Conservation (phyloP, 2,329 filamentous ascomycete species). For the Pseudogymnoascus sp. region DNA sequence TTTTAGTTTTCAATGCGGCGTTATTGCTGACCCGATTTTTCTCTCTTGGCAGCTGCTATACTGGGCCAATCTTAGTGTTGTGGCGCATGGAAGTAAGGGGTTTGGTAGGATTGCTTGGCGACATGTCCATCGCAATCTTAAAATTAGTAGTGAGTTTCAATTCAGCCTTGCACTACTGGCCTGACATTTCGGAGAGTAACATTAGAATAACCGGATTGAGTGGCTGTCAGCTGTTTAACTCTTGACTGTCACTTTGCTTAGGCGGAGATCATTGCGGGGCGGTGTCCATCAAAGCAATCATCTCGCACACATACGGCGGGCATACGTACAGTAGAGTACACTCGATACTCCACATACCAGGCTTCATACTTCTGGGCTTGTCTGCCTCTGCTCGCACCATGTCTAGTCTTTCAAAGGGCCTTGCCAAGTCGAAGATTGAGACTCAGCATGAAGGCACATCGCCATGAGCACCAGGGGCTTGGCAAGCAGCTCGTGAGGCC, state of each 20-base stretch:
- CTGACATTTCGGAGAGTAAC: neutral
- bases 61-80: neutral
- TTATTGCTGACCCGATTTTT: neutral
- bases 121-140: slow-evolving; percentile 5
- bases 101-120: neutral
- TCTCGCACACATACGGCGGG: neutral
- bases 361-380: neutral
- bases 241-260: neutral
- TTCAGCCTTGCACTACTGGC: neutral
- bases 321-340: neutral
- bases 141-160: neutral
- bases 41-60: neutral
- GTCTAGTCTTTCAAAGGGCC: neutral
- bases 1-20: neutral
- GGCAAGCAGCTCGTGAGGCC: neutral
- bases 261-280: neutral
- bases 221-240: neutral
- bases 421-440: neutral
- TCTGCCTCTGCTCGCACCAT: neutral
- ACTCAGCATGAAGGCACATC: neutral
- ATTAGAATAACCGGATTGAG: neutral
- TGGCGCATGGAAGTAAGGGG: neutral
- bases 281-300: neutral
- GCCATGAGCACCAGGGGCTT: neutral
- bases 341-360: neutral